Evolutionary conservation across 352 stramenopile genomes (phyloP).

Genomic region (Phytopythium vexans): DNA sequence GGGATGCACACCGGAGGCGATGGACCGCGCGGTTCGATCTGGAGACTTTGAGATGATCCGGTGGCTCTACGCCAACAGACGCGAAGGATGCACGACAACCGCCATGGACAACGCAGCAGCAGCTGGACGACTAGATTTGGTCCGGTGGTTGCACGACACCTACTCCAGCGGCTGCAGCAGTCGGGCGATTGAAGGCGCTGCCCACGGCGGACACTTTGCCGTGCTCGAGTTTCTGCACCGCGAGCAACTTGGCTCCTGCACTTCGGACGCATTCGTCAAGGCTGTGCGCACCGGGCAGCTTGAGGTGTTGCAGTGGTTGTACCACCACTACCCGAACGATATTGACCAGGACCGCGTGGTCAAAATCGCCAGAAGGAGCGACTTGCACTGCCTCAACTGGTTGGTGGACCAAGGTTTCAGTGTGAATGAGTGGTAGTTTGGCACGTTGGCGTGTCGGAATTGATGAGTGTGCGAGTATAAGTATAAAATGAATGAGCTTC

Average conservation of each 20-base stretch:
- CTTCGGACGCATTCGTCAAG: slow-evolving; percentile 22
- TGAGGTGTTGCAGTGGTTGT: slow-evolving; percentile 30
- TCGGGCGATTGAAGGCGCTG: slow-evolving; percentile 18
- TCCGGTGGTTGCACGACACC: not conserved
- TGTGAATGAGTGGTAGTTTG: slow-evolving; percentile 9
- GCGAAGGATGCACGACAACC: not conserved
- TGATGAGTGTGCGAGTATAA: not conserved
- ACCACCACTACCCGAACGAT: slow-evolving; percentile 14
- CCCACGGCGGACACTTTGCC: slow-evolving; percentile 18
- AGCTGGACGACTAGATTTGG: not conserved
- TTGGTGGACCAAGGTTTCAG: slow-evolving; percentile 16
- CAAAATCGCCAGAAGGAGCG: slow-evolving; percentile 18
- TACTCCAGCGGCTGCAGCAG: slow-evolving; percentile 9
- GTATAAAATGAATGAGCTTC: slow-evolving; percentile 1
- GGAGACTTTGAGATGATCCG: slow-evolving; percentile 17
- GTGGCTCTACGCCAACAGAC: slow-evolving; percentile 1
- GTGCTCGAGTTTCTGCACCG: slow-evolving; percentile 21
- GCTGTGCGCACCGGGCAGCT: slow-evolving; percentile 16
- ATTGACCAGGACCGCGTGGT: slow-evolving; percentile 32
- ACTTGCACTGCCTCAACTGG: slow-evolving; percentile 34
- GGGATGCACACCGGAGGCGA: slow-evolving; percentile 22
- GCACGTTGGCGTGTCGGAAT: slow-evolving; percentile 2
- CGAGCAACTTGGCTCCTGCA: slow-evolving; percentile 21
- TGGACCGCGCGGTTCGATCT: slow-evolving; percentile 16
- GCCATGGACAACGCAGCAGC: not conserved